phyloP scores from a whole-genome alignment of 1,284 basidiomycete species.

The Cutaneotrichosporon mucoides region DNA sequence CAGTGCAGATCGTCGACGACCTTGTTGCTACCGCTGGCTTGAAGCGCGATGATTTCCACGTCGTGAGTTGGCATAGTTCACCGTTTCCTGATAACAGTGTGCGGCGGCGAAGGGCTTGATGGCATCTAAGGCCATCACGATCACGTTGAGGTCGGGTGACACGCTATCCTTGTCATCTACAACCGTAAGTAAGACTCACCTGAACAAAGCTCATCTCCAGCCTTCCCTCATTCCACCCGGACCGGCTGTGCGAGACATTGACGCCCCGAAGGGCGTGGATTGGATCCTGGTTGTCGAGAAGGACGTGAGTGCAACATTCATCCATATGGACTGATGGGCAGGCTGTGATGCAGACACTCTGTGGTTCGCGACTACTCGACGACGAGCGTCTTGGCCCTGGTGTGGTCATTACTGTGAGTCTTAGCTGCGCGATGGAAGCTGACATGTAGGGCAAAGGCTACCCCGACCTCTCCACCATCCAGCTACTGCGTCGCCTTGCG shows the following conservation, averaged over 20 bases:
- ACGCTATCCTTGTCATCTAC: slow-evolving; percentile 54
- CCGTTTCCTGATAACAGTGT: slow-evolving; percentile 53
- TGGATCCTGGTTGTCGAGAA: slow-evolving; percentile 90
- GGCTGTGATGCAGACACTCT: slow-evolving; percentile 84
- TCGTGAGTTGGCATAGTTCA: slow-evolving; percentile 55
- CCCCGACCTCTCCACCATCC: slow-evolving; percentile 81
- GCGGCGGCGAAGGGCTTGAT: slow-evolving; percentile 83
- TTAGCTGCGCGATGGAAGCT: slow-evolving; percentile 26
- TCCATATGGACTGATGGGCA: slow-evolving; percentile 40
- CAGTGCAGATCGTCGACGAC: slow-evolving; percentile 72
- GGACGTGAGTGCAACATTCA: slow-evolving; percentile 56
- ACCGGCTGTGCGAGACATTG: slow-evolving; percentile 63
- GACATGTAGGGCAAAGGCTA: slow-evolving; percentile 81
- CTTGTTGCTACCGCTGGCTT: slow-evolving; percentile 73
- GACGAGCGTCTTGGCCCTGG: slow-evolving; percentile 45
- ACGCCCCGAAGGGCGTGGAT: slow-evolving; percentile 54
- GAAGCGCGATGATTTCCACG: slow-evolving; percentile 68
- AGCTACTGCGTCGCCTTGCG: slow-evolving; percentile 68
- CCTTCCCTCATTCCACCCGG: slow-evolving; percentile 68
- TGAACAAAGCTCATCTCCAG: slow-evolving; percentile 48
- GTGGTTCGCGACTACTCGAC: slow-evolving; percentile 56
- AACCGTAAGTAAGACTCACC: slow-evolving; percentile 41
- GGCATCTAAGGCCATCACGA: slow-evolving; percentile 60
- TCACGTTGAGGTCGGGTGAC: slow-evolving; percentile 60
- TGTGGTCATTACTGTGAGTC: slow-evolving; percentile 42